Evolutionary conservation across 2,329 filamentous ascomycete genomes (phyloP).

Genomic region (Ramularia endophylla): DNA sequence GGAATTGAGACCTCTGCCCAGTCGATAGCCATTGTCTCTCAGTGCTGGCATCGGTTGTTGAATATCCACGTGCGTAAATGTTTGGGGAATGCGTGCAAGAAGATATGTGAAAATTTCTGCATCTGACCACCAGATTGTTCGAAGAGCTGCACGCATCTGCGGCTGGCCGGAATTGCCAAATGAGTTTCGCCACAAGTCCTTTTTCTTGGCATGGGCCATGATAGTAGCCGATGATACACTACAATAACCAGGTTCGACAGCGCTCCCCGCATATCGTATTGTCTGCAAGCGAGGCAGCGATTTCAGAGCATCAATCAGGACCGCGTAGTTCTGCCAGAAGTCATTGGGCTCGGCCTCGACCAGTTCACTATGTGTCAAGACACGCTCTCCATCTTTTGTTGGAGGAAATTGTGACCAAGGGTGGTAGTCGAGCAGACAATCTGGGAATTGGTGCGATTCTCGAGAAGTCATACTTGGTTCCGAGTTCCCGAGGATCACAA

Average conservation of each 20-base stretch:
- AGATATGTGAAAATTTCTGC: slow-evolving; percentile 2
- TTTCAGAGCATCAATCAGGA: background rate
- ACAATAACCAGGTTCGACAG: slow-evolving; percentile 9
- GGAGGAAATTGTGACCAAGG: slow-evolving; percentile 7
- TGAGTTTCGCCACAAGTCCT: slow-evolving; percentile 2
- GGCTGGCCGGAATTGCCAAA: slow-evolving; percentile 4
- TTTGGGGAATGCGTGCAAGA: background rate
- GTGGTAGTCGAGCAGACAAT: slow-evolving; percentile 6
- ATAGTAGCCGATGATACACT: background rate
- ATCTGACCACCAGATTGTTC: slow-evolving; percentile 7
- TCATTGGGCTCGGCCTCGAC: slow-evolving; percentile 1
- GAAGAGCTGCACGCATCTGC: slow-evolving; percentile 1
- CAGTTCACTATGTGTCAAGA: slow-evolving; percentile 1
- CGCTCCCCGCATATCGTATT: background rate
- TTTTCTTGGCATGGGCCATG: slow-evolving; percentile 1
- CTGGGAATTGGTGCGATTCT: slow-evolving; percentile 2
- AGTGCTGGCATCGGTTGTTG: slow-evolving; percentile 5
- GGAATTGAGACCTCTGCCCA: no score
- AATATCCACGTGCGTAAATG: slow-evolving; percentile 1
- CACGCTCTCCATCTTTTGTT: background rate
- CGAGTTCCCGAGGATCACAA: slow-evolving; percentile 4
- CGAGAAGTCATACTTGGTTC: slow-evolving; percentile 1
- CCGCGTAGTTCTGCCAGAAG: slow-evolving; percentile 4
- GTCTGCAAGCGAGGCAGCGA: slow-evolving; percentile 1
- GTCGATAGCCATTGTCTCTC: background rate